Base-by-base conservation (phyloP, 495 filamentous ascomycete genomes). In the Aspergillus avenaceus region DNA sequence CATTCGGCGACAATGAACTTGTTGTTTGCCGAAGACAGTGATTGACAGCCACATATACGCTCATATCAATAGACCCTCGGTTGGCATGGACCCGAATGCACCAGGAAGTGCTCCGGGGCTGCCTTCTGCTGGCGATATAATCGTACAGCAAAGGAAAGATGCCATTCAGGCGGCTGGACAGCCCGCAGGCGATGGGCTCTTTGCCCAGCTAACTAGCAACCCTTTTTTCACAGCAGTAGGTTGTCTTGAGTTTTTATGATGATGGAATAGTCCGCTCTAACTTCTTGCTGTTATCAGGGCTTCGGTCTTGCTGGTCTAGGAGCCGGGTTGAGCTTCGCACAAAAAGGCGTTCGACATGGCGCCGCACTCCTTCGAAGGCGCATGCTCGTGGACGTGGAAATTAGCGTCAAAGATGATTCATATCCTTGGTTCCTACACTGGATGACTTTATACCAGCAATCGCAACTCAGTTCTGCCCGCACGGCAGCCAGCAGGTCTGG, bases 351-450 rank as follows among this genome's bases (percentile, higher is more conserved):
- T 49, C 84, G 87, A 46, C 75, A 82, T 62, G 83, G 83, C 42
- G 84, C 83, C 21, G 73, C 73, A 31, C 78, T 96, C 47, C 67
- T 96, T 45, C 86, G 87, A 32, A 82, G 86, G 38, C 87, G 91
- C 43, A 83, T 98, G 73, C 85, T 98, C 8, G 88, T 97, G 45
- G 88, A 97, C 60, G 79, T 97, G 55, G 95, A 97, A 65, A 96
- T 98, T 64, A 91, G 84, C 60, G 87, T 87, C 60, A 87, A 89
- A 59, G 93, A 97, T 65, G 84, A 90, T 42, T 89, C 92, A 11
- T 98, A 97, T 66, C 84, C 81, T 47, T 97, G 93, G 92, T 83
- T 97, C 28, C 79, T 98, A 4, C 81, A 88, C 32, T 98, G 95
- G 91, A 88, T 98, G 72, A 88, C 90, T 13, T 74, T 86, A 24